These are phyloP conservation scores for Raffaelea deltoideospora DNA, from an alignment of 2,329 filamentous ascomycete species.

Conservation along the genomic window DNA sequence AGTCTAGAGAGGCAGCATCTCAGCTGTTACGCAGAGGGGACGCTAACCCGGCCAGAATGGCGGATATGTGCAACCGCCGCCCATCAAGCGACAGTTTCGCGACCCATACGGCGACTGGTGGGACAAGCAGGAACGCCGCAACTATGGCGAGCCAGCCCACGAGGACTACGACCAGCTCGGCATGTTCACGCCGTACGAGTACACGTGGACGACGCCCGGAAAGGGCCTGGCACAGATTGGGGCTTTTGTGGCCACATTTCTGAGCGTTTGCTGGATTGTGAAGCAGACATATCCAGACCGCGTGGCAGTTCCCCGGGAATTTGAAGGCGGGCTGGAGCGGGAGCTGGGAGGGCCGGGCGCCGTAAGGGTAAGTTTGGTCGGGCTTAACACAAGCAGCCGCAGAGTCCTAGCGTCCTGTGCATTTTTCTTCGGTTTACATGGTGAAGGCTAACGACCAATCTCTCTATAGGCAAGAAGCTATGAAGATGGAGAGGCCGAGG, in stretches of 20 bases:
- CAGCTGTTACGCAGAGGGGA: not conserved
- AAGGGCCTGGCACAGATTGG: conserved; percentile 56
- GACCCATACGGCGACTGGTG: conserved; percentile 92
- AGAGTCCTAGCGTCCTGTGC: too few species aligned
- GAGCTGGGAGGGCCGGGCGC: conserved; percentile 60
- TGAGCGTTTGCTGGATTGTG: conserved; percentile 53
- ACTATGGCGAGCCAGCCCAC: conserved; percentile 91
- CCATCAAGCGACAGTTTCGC: conserved; percentile 77
- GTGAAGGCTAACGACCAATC: too few species aligned
- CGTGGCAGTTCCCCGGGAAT: conserved; percentile 53
- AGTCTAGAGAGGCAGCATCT: not conserved
- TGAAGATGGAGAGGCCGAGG: too few species aligned
- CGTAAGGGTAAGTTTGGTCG: conserved; percentile 39
- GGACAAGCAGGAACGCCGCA: conserved; percentile 93
- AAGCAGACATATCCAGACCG: conserved; percentile 58
- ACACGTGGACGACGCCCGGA: conserved; percentile 63
- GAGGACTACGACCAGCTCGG: conserved; percentile 92
- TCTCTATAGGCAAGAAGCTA: too few species aligned
- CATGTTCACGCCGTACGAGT: conserved; percentile 78
- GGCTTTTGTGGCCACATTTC: conserved; percentile 46
- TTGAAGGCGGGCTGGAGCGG: conserved; percentile 55
- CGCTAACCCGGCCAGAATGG: conserved; percentile 47
- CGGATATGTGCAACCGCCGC: conserved; percentile 64
- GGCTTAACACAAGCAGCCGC: too few species aligned
- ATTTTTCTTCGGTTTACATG: too few species aligned